These are phyloP conservation scores for Ogataea chonburiensis DNA, from an alignment of 805 yeast species.

Conservation along the genomic window DNA sequence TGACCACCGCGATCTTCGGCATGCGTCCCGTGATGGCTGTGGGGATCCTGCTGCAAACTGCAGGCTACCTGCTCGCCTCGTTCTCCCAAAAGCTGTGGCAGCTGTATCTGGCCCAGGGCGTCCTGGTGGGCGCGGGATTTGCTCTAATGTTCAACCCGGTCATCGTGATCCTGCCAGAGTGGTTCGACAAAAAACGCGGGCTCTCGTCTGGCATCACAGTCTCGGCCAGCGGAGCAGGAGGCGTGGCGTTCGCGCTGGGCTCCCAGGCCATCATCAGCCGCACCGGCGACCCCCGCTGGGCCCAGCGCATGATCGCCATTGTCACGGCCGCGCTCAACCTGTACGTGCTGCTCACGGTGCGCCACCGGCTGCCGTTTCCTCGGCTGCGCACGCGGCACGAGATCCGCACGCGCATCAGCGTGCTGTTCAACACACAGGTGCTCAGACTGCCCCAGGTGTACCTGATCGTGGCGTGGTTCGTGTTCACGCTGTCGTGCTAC, in stretches of 20 bases:
- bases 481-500: conserved; percentile 42
- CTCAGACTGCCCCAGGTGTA: conserved; percentile 19
- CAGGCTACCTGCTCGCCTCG: conserved; percentile 51
- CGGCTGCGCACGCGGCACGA: conserved; percentile 19
- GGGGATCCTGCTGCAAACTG: conserved; percentile 44
- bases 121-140: conserved; percentile 51
- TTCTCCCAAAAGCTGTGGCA: conserved; percentile 49
- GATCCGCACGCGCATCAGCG: conserved; percentile 17
- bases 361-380: conserved; percentile 38
- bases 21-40: conserved; percentile 23
- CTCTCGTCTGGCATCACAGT: conserved; percentile 40
- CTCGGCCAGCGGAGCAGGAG: conserved; percentile 46
- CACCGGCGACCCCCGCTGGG: conserved; percentile 44
- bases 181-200: conserved; percentile 53
- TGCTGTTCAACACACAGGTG: conserved; percentile 24
- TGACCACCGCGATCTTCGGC: conserved; percentile 25
- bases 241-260: conserved; percentile 38
- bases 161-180: conserved; percentile 50
- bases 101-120: conserved; percentile 52
- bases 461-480: conserved; percentile 27
- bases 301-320: conserved; percentile 44
- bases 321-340: conserved; percentile 38
- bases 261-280: conserved; percentile 38
- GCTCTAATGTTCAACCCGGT: conserved; percentile 51
- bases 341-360: conserved; percentile 43